A percentile compares a stretch with the other conserved stretches of the same genome.
phyloP scores from a whole-genome alignment of 2,329 filamentous ascomycete genomes.

The Pyricularia grisea region DNA sequence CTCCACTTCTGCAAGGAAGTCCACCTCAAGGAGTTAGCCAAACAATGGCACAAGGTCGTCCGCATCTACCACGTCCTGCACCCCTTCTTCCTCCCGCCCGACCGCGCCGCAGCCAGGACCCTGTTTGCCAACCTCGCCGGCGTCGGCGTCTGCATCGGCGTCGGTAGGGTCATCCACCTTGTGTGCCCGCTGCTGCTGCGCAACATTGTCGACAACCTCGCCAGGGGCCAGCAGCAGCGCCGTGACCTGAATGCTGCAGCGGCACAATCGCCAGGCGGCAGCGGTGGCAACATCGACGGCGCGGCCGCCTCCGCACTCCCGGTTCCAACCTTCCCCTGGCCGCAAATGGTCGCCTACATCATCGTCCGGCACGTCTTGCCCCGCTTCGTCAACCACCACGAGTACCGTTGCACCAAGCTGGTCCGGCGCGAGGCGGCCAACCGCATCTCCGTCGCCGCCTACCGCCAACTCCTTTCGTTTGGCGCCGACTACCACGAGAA shows the following conservation, averaged over 20 bases:
- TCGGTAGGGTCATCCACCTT: neutral
- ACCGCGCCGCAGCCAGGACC: neutral
- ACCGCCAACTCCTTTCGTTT: constrained; percentile 10
- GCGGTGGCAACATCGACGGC: no score
- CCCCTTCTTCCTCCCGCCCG: neutral
- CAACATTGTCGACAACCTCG: constrained; percentile 3
- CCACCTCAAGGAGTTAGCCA: neutral
- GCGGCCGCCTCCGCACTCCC: neutral
- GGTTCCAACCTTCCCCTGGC: neutral
- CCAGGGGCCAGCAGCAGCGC: neutral
- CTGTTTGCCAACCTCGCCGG: neutral
- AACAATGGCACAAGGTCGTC: neutral
- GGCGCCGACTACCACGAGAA: constrained; percentile 1
- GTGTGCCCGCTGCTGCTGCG: constrained; percentile 2
- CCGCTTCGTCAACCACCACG: neutral
- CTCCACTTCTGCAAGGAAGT: neutral
- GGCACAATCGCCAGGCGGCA: neutral
- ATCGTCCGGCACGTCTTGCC: neutral
- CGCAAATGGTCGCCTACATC: neutral
- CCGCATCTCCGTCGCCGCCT: constrained; percentile 15
- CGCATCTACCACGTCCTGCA: neutral
- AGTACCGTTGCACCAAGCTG: neutral
- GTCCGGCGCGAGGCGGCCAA: neutral
- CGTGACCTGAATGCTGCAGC: neutral
- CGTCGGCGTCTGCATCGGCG: neutral